phyloP scores from a whole-genome alignment of 2,329 filamentous ascomycete species.

The Fusarium humuli region DNA sequence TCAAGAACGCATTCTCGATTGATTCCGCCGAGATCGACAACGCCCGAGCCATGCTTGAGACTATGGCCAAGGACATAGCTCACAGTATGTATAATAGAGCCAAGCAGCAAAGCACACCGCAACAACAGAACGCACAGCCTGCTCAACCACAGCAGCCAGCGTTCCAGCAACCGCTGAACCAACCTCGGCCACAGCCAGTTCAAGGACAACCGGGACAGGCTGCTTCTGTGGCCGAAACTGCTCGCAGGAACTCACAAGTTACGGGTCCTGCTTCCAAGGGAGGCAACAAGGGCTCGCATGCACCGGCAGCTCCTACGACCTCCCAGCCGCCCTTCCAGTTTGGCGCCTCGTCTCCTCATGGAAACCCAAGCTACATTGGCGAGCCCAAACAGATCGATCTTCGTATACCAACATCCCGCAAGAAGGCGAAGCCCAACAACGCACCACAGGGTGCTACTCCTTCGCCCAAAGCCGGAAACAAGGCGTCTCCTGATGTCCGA shows the following conservation, averaged over 20 bases:
- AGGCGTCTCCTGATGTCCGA: slow-evolving; percentile 59
- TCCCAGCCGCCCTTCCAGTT: slow-evolving; percentile 68
- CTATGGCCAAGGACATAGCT: slow-evolving; percentile 63
- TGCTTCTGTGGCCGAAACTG: slow-evolving; percentile 58
- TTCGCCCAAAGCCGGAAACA: slow-evolving; percentile 63
- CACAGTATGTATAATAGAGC: slow-evolving; percentile 48
- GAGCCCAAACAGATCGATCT: slow-evolving; percentile 66
- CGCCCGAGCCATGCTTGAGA: slow-evolving; percentile 60
- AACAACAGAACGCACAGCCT: slow-evolving; percentile 47
- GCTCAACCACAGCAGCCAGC: slow-evolving; percentile 50
- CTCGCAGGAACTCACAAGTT: slow-evolving; percentile 64
- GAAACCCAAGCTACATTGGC: slow-evolving; percentile 67
- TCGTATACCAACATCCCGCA: slow-evolving; percentile 68
- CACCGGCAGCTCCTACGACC: slow-evolving; percentile 68
- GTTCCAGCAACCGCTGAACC: slow-evolving; percentile 52
- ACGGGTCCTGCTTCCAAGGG: slow-evolving; percentile 52
- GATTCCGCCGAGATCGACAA: slow-evolving; percentile 63
- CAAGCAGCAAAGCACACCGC: slow-evolving; percentile 46
- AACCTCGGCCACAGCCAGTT: slow-evolving; percentile 37
- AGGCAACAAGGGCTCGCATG: slow-evolving; percentile 59
- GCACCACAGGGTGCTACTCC: slow-evolving; percentile 56
- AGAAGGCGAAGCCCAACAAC: slow-evolving; percentile 63
- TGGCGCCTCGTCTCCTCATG: slow-evolving; percentile 68
- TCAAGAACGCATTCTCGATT: slow-evolving; percentile 65
- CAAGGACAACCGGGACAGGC: slow-evolving; percentile 42